Evolutionary conservation across 1,139 yeast species (phyloP).

Genomic region (Magnusiomyces tetraspermus): DNA sequence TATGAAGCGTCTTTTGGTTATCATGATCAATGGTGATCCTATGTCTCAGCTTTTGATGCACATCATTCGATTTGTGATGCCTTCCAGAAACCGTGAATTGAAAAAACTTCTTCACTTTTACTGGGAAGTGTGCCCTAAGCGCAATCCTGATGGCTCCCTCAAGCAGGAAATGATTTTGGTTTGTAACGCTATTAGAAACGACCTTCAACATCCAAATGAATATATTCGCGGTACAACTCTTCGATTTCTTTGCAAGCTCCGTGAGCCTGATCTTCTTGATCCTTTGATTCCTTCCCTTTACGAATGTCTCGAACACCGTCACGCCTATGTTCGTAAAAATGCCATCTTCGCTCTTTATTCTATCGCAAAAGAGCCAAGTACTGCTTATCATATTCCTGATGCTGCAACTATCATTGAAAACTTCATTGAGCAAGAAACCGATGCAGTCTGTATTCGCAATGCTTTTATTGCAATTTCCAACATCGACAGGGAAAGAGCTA

Average conservation of each 20-base stretch:
- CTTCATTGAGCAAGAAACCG: constrained; percentile 74
- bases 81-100: constrained; percentile 80
- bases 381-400: constrained; percentile 76
- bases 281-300: constrained; percentile 92
- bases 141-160: constrained; percentile 78
- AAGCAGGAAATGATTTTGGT: constrained; percentile 98
- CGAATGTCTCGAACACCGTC: constrained; percentile 88
- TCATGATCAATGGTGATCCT: constrained; percentile 88
- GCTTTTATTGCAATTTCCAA: constrained; percentile 85
- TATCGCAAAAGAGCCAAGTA: constrained; percentile 64
- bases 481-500: constrained; percentile 76
- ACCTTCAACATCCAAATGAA: constrained; percentile 96
- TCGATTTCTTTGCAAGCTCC: constrained; percentile 80
- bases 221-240: constrained; percentile 92
- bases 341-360: constrained; percentile 88
- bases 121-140: constrained; percentile 97
- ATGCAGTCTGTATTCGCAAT: constrained; percentile 90
- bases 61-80: constrained; percentile 94
- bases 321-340: constrained; percentile 94
- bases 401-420: constrained; percentile 75
- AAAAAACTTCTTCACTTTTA: constrained; percentile 89
- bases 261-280: constrained; percentile 88
- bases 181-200: constrained; percentile 95
- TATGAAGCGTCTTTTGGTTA: constrained; percentile 77
- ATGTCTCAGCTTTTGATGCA: constrained; percentile 96